These are phyloP conservation scores for Catharanthus roseus DNA, from an alignment of 257 asterid species.

Conservation along the genomic window DNA sequence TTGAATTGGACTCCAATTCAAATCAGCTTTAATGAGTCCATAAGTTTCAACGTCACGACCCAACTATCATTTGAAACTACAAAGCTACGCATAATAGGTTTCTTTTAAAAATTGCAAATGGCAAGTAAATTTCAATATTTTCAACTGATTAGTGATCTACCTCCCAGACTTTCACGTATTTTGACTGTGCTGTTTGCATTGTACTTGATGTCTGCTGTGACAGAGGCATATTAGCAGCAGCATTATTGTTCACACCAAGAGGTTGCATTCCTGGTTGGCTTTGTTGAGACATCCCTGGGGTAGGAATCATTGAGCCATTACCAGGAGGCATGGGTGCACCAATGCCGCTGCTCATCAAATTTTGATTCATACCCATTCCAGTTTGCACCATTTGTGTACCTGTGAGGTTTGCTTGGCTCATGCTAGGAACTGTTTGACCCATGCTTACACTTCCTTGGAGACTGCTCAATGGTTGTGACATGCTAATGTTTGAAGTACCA, in stretches of 20 bases:
- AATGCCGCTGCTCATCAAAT: conserved; percentile 41
- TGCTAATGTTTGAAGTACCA: conserved; percentile 46
- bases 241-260: conserved; percentile 56
- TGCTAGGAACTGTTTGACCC: conserved; percentile 60
- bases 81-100: not conserved
- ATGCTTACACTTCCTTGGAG: conserved; percentile 54
- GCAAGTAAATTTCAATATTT: conserved; percentile 1
- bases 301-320: conserved; percentile 64
- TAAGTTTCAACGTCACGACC: not conserved
- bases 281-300: conserved; percentile 58
- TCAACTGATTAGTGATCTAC: conserved; percentile 31
- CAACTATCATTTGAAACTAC: not conserved
- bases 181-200: conserved; percentile 64
- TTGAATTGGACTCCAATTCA: too few relatives aligned
- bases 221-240: conserved; percentile 59
- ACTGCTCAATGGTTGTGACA: conserved; percentile 60
- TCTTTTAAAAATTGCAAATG: not conserved
- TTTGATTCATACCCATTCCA: conserved; percentile 63
- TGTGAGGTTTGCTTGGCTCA: conserved; percentile 67
- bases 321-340: conserved; percentile 46
- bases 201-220: conserved; percentile 64
- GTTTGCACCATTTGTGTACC: conserved; percentile 66
- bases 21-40: not conserved
- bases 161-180: conserved; percentile 91
- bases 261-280: conserved; percentile 55